A percentile compares a stretch with the other conserved stretches of the same genome.
These are phyloP conservation scores for Marsdenia floribunda DNA, from an alignment of 257 asterid genomes.

Conservation along the genomic window DNA sequence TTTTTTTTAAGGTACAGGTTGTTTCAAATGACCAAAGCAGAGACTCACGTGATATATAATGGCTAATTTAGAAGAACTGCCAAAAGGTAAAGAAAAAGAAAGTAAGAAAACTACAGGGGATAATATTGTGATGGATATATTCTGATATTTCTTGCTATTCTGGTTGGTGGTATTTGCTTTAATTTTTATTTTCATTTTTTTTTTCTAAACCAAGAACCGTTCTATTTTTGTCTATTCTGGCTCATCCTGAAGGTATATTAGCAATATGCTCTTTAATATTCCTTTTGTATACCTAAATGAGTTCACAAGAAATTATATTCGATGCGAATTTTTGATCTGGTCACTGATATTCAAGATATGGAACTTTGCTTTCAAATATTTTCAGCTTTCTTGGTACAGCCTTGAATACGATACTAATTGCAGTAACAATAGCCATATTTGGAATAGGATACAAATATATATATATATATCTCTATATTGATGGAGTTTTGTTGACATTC, in stretches of 20 bases:
- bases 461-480: background rate
- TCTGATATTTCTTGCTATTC: no score
- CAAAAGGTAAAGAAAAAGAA: no score
- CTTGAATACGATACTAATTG: background rate
- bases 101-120: no score
- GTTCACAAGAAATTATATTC: background rate
- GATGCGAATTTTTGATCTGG: background rate
- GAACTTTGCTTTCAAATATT: background rate
- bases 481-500: background rate
- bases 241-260: slow-evolving; percentile 71
- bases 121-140: no score
- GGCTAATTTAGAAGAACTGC: no score
- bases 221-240: slow-evolving; percentile 22
- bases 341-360: background rate
- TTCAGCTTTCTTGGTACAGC: background rate
- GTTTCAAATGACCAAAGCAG: no score
- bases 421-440: background rate
- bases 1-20: no score
- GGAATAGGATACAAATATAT: background rate
- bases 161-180: no score
- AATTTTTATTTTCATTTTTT: no score
- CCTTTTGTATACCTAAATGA: background rate
- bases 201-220: no score
- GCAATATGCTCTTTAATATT: background rate
- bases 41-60: no score